A percentile compares a stretch with the other conserved stretches of the same genome.
These are phyloP conservation scores for Ephemerocybe angulata DNA, from an alignment of 768 basidiomycete genomes.

Conservation along the genomic window DNA sequence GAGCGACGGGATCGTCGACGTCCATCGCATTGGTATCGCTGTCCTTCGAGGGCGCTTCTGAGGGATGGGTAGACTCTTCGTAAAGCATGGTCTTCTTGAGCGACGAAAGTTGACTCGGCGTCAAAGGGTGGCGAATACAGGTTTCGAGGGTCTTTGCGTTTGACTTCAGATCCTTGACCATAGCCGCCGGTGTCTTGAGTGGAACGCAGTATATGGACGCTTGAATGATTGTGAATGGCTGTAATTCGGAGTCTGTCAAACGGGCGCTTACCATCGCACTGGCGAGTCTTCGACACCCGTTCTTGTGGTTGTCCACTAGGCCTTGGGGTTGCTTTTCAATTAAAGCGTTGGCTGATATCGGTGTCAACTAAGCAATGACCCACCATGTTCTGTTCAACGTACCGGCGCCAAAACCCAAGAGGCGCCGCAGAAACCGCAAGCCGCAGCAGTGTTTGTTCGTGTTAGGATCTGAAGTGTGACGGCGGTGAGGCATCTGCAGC, in stretches of 20 bases:
- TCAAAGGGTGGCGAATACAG: constrained; percentile 72
- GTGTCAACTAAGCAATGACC: neutral
- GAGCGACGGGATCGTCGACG: constrained; percentile 15
- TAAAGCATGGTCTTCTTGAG: constrained; percentile 46
- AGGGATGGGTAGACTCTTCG: constrained; percentile 11
- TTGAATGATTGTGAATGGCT: constrained; percentile 13
- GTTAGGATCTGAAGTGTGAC: no score
- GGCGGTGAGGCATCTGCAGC: no score
- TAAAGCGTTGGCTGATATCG: constrained; percentile 54
- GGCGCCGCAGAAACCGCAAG: constrained; percentile 65
- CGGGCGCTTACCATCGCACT: constrained; percentile 65
- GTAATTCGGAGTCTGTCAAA: neutral
- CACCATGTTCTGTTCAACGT: constrained; percentile 26
- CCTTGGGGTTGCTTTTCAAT: constrained; percentile 69
- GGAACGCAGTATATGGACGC: constrained; percentile 75
- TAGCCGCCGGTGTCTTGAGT: constrained; percentile 59
- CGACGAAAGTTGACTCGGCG: constrained; percentile 51
- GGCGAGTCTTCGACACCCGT: constrained; percentile 76
- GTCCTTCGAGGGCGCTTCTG: constrained; percentile 6
- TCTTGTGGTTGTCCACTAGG: constrained; percentile 70
- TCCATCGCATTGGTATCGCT: constrained; percentile 14
- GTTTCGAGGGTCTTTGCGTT: constrained; percentile 52
- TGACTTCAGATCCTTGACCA: constrained; percentile 56
- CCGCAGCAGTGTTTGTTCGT: no score
- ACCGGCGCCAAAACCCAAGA: constrained; percentile 83